Conservation (phyloP, 148 eudicot genomes). For the Vaccinium corymbosum region DNA sequence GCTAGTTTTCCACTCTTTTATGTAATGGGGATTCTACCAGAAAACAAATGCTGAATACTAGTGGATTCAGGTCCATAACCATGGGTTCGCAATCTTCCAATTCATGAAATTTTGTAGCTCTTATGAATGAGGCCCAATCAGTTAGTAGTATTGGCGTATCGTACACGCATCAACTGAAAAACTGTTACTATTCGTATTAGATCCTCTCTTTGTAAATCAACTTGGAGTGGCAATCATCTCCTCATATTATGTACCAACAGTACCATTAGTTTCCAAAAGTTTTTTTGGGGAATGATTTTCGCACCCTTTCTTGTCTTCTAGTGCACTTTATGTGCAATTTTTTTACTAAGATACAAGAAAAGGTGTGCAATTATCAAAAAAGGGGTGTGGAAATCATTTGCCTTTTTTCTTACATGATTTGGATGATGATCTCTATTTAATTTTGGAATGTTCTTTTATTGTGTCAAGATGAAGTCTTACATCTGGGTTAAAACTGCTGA, state of each 20-base stretch:
- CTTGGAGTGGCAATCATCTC: neutral
- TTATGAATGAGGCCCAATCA: neutral
- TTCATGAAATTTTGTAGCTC: neutral
- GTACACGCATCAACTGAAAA: neutral
- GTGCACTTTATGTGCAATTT: too few species aligned
- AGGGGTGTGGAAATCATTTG: neutral
- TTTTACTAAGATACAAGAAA: too few species aligned
- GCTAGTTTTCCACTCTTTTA: neutral
- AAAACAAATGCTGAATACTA: neutral
- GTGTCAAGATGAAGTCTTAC: constrained; percentile 62
- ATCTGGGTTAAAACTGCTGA: constrained; percentile 81
- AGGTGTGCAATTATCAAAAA: too few species aligned
- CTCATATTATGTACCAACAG: neutral
- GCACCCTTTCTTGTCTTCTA: too few species aligned
- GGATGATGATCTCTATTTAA: neutral
- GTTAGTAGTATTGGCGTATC: neutral
- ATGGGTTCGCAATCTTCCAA: neutral
- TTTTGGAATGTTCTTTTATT: constrained; percentile 10
- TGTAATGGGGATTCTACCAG: neutral
- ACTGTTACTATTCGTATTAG: neutral
- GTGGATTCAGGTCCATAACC: neutral
- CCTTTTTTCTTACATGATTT: neutral
- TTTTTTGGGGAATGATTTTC: too few species aligned
- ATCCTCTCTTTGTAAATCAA: neutral
- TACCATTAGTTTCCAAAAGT: neutral